Conservation (phyloP, 1,139 yeast species). For the Zygoascus meyerae region DNA sequence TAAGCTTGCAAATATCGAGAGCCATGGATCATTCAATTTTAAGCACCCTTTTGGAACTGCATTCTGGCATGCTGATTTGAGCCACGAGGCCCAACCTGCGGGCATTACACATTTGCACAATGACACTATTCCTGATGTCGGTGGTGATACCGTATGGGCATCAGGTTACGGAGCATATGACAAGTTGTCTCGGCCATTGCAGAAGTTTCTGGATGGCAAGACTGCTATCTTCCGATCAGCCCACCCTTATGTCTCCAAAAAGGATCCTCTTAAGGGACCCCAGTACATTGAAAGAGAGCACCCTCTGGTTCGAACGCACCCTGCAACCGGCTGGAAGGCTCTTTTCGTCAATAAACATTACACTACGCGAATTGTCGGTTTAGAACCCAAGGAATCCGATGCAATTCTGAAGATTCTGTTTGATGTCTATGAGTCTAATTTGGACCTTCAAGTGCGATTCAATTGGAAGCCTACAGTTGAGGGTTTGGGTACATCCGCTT, state of each 20-base stretch:
- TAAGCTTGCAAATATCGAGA: slow-evolving; percentile 31
- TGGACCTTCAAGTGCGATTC: slow-evolving; percentile 50
- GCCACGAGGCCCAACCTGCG: slow-evolving; percentile 45
- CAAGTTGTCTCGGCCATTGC: slow-evolving; percentile 45
- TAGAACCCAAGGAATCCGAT: slow-evolving; percentile 40
- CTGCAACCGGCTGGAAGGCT: slow-evolving; percentile 51
- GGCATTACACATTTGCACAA: slow-evolving; percentile 45
- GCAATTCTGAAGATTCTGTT: slow-evolving; percentile 39
- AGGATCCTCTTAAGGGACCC: slow-evolving; percentile 42
- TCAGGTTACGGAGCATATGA: slow-evolving; percentile 49
- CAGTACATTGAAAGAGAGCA: slow-evolving; percentile 41
- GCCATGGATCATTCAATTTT: slow-evolving; percentile 17
- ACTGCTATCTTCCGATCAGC: slow-evolving; percentile 44
- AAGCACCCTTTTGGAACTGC: slow-evolving; percentile 26
- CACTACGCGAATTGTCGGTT: slow-evolving; percentile 43
- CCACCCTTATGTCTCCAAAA: slow-evolving; percentile 37
- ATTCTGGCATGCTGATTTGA: slow-evolving; percentile 46
- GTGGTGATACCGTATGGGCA: slow-evolving; percentile 49
- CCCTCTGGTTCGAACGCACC: slow-evolving; percentile 47
- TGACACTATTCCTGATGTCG: slow-evolving; percentile 43
- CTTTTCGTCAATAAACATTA: slow-evolving; percentile 42
- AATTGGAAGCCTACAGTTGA: slow-evolving; percentile 46
- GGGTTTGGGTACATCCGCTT: slow-evolving; percentile 50
- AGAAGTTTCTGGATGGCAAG: slow-evolving; percentile 45
- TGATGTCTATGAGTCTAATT: slow-evolving; percentile 40